These are phyloP conservation scores for Podaxis mareebaensis DNA, from an alignment of 768 basidiomycete genomes.

Conservation along the genomic window DNA sequence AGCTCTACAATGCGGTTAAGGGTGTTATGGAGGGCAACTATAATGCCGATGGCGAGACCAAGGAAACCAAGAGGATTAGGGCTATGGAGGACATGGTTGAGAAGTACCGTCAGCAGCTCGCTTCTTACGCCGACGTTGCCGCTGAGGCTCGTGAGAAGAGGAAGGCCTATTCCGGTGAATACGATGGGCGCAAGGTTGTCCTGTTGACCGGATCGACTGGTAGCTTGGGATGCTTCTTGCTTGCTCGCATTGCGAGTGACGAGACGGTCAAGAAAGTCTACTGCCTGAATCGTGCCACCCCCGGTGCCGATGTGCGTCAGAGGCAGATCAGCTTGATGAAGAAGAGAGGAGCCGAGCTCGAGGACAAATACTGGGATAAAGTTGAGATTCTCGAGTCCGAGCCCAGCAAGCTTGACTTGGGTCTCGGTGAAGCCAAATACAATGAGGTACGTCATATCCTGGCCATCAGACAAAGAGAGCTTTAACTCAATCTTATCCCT, in stretches of 20 bases:
- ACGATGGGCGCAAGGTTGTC: constrained; percentile 23
- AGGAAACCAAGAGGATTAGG: constrained; percentile 19
- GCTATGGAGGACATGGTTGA: constrained; percentile 31
- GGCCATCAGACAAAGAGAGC: not conserved
- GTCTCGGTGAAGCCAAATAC: constrained; percentile 25
- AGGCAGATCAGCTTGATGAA: constrained; percentile 31
- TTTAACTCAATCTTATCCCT: not conserved
- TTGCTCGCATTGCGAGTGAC: constrained; percentile 28
- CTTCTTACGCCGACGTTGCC: constrained; percentile 12
- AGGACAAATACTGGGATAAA: constrained; percentile 28
- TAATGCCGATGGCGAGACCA: constrained; percentile 6
- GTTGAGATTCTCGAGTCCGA: constrained; percentile 30
- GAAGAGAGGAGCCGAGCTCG: constrained; percentile 30
- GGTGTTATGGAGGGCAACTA: constrained; percentile 23
- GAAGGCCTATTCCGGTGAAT: not conserved
- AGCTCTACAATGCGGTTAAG: constrained; percentile 24
- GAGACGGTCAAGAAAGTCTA: constrained; percentile 28
- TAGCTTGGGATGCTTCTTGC: constrained; percentile 37
- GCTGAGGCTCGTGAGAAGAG: constrained; percentile 13
- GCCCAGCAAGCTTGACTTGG: constrained; percentile 26
- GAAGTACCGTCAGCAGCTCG: constrained; percentile 24
- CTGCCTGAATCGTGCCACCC: constrained; percentile 32
- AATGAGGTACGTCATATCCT: constrained; percentile 23
- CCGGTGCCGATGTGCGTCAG: constrained; percentile 19
- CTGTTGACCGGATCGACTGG: constrained; percentile 43